These are phyloP conservation scores for Stephania cephalantha DNA, from an alignment of 164 flowering plant genomes.

Conservation along the genomic window DNA sequence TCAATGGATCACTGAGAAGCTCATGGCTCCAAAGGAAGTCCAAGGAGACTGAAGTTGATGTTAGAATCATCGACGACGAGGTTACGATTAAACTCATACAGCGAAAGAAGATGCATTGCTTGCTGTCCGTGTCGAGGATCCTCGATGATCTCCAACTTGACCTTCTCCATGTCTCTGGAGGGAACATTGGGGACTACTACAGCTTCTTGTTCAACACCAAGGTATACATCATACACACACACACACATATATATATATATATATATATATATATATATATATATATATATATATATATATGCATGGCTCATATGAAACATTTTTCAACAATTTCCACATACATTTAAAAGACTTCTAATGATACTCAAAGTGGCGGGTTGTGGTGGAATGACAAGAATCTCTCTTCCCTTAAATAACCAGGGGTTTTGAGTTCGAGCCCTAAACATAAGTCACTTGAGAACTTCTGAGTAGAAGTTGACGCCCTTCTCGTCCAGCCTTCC, in stretches of 20 bases:
- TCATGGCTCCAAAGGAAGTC: slow-evolving; percentile 92
- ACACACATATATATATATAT: background rate
- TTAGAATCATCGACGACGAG: slow-evolving; percentile 82
- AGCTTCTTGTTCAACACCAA: slow-evolving; percentile 88
- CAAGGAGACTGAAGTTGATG: slow-evolving; percentile 86
- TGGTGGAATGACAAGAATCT: too few relatives aligned
- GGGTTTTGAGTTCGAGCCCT: too few relatives aligned
- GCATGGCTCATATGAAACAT: too few relatives aligned
- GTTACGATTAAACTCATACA: slow-evolving; percentile 87
- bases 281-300: background rate
- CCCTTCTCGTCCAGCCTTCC: too few relatives aligned
- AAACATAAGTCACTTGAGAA: too few relatives aligned
- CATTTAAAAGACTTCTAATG: too few relatives aligned
- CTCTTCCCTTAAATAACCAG: too few relatives aligned
- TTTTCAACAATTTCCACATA: too few relatives aligned
- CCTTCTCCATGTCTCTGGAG: slow-evolving; percentile 91
- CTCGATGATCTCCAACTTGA: slow-evolving; percentile 87
- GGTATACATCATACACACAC: slow-evolving; percentile 31
- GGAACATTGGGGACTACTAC: slow-evolving; percentile 71
- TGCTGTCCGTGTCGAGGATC: slow-evolving; percentile 68
- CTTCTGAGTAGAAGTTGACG: too few relatives aligned
- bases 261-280: too few relatives aligned
- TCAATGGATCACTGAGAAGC: slow-evolving; percentile 53
- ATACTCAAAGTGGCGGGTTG: too few relatives aligned
- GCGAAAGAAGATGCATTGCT: slow-evolving; percentile 65